Percentiles rank a stretch among this genome's conserved stretches.
Evolutionary conservation across 225 moss, liverwort and hornwort genomes (phyloP).

Genomic region (Marchantia polymorpha): DNA sequence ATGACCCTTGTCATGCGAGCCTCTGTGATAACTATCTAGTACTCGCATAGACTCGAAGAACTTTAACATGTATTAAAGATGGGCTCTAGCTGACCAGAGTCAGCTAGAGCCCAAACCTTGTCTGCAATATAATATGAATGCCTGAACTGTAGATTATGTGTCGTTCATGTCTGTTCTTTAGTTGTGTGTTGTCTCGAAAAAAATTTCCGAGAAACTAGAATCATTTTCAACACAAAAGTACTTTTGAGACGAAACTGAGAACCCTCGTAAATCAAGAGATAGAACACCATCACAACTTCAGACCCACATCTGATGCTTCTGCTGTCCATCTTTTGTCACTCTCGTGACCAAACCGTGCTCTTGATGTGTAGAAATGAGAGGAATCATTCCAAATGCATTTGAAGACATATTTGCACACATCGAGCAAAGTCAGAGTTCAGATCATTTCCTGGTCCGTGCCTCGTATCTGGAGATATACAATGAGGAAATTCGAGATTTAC

Average conservation of each 20-base stretch:
- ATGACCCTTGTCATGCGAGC: slow-evolving; percentile 7
- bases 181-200: too few relatives aligned
- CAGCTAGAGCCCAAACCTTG: too few relatives aligned
- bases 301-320: background rate
- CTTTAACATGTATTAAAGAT: too few relatives aligned
- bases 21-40: too few relatives aligned
- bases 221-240: too few relatives aligned
- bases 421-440: slow-evolving; percentile 88
- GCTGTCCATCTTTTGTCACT: background rate
- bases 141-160: too few relatives aligned
- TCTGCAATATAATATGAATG: too few relatives aligned
- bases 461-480: slow-evolving; percentile 97
- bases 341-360: background rate
- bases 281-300: background rate
- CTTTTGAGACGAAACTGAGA: background rate
- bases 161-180: background rate
- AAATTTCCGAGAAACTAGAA: too few relatives aligned
- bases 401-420: slow-evolving; percentile 92
- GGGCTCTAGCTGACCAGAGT: too few relatives aligned
- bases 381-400: slow-evolving; percentile 86
- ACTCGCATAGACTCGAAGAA: too few relatives aligned
- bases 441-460: slow-evolving; percentile 93
- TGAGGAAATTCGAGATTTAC: slow-evolving; percentile 85
- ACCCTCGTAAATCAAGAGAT: background rate
- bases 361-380: slow-evolving; percentile 69